Evolutionary conservation across 768 basidiomycete species (phyloP), one percentile per base, ranked within the genome.

Genomic region (Exidia glandulosa): DNA sequence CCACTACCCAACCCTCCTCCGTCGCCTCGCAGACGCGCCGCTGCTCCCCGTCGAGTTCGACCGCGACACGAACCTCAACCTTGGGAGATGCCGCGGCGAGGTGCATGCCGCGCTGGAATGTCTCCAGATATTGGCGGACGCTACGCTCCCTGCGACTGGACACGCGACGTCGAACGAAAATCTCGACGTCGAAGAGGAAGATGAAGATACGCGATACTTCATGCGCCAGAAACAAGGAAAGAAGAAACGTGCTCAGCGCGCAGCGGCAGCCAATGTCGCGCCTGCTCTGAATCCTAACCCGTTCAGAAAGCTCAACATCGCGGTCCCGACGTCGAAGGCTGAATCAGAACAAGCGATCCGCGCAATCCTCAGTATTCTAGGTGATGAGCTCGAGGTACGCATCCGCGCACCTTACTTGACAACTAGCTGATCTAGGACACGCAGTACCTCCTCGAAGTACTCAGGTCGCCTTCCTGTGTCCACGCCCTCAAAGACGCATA

Each of bases 191-290:
- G 36, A 19, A 37, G 36, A 12, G 30, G 50, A 31, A 54, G 50
- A 54, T 29, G 50, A 31, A 10, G 27, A 54, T 6, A 12, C 9
- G 25, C 14, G 47, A 7, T 9, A n/a, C 9, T 48, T 54, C 50
- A 63, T 62, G 33, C 70, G 67, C 57, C 76, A 72, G 60, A 72
- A 69, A 55, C 68, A 67, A 57, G 41, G 59, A 41, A 70, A 58
- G 64, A 66, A 61, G 60, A 58, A 36, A 47, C 57, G 65, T 58
- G 55, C 55, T 25, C 16, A 32, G 30, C 50, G 50, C 19, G 50
- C 50, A 9, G 30, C 50, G 12, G 50, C 50, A 14, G 25, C 50
- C 14, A 13, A 4, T 27, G 14, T 27, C 37, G 45, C 61, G 2
- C 60, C 60, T 2, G 23, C 60, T 7, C 47, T 74, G 12, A 67